phyloP scores from a whole-genome alignment of 371 early-diverging fungal genomes.

The Mycotypha africana region DNA sequence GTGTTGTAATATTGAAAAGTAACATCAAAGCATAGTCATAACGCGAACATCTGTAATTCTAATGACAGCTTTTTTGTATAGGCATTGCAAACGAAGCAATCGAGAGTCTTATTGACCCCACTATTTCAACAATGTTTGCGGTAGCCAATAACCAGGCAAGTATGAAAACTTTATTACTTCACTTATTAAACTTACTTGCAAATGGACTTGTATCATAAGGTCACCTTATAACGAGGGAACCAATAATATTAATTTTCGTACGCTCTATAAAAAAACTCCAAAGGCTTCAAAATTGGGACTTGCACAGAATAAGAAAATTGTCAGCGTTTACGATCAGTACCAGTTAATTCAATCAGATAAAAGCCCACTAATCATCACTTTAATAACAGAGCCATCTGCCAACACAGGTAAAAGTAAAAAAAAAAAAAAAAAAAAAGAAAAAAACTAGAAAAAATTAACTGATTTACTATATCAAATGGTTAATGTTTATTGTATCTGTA shows the following conservation, averaged over 20 bases:
- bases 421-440: no score
- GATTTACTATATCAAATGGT: no score
- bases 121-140: slow-evolving; percentile 34
- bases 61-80: slow-evolving; percentile 3
- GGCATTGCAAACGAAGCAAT: slow-evolving; percentile 28
- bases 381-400: slow-evolving; percentile 48
- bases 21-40: slow-evolving; percentile 6
- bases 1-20: slow-evolving; percentile 57
- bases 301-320: slow-evolving; percentile 54
- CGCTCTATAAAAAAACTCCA: no score
- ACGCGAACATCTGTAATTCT: background rate
- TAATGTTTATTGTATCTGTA: background rate
- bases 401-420: slow-evolving; percentile 48
- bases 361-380: slow-evolving; percentile 50
- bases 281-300: slow-evolving; percentile 64
- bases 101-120: slow-evolving; percentile 22
- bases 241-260: slow-evolving; percentile 25
- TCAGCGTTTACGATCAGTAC: slow-evolving; percentile 51
- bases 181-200: no score
- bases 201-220: slow-evolving; percentile 1
- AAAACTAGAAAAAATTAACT: no score
- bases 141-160: slow-evolving; percentile 41
- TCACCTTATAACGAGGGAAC: slow-evolving; percentile 2
- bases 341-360: slow-evolving; percentile 60
- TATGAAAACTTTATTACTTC: no score